phyloP scores from a whole-genome alignment of 352 stramenopile species.

The Pythium pyrilobum region DNA sequence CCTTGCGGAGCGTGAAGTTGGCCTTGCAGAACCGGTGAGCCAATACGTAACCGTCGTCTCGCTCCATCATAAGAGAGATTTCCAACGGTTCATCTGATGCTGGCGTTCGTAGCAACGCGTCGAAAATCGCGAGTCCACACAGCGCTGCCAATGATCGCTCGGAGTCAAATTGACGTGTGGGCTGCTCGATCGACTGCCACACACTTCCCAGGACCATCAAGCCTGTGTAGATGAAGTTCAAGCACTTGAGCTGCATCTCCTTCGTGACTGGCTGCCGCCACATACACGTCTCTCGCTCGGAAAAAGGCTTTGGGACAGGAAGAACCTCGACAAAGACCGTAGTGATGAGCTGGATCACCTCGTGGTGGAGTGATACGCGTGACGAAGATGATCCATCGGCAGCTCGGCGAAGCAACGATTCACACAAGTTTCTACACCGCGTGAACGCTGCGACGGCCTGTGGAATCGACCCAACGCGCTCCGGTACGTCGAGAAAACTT shows the following conservation, averaged over 20 bases:
- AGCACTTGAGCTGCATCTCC: conserved; percentile 75
- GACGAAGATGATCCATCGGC: conserved; percentile 88
- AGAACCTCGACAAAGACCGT: conserved; percentile 80
- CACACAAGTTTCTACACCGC: conserved; percentile 68
- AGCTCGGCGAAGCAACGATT: conserved; percentile 71
- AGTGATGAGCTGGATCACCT: conserved; percentile 86
- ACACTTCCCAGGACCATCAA: conserved; percentile 79
- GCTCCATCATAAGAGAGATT: conserved; percentile 77
- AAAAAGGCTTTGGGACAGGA: conserved; percentile 43
- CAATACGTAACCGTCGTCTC: conserved; percentile 75
- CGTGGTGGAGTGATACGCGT: conserved; percentile 80
- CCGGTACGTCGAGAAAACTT: conserved; percentile 83
- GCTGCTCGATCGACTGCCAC: conserved; percentile 87
- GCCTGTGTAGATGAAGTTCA: conserved; percentile 70
- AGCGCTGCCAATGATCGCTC: conserved; percentile 74
- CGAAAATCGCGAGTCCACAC: conserved; percentile 76
- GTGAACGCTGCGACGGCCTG: conserved; percentile 78
- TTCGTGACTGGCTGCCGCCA: conserved; percentile 69
- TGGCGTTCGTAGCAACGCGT: conserved; percentile 76
- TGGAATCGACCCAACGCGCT: conserved; percentile 66
- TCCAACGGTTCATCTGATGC: conserved; percentile 68
- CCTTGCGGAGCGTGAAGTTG: conserved; percentile 72
- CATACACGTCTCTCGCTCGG: conserved; percentile 41
- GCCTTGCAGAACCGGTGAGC: conserved; percentile 83
- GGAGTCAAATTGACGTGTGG: conserved; percentile 82